Evolutionary conservation across 1,284 basidiomycete genomes (phyloP).

Genomic region (Ustilago xerochloae): DNA sequence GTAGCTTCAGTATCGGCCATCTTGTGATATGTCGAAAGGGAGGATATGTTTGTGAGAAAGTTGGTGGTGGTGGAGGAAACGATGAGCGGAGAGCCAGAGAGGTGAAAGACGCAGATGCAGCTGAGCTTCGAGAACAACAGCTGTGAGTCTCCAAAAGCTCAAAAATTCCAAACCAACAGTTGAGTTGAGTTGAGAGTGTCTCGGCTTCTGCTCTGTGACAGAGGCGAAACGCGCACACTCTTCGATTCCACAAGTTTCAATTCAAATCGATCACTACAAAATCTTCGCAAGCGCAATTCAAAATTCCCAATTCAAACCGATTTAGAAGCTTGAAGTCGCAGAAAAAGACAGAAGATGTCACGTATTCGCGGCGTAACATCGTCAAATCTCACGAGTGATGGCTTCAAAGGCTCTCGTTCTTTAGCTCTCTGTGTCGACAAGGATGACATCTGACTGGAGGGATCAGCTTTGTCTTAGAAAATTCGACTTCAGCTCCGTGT

Average conservation of each 20-base stretch:
- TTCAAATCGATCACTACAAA: slow-evolving; percentile 3
- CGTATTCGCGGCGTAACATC: background rate
- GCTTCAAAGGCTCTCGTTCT: too few species aligned
- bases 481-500: too few species aligned
- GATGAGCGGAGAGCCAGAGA: background rate
- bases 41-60: background rate
- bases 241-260: background rate
- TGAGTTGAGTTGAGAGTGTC: too few species aligned
- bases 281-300: background rate
- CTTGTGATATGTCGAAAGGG: slow-evolving; percentile 1
- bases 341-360: background rate
- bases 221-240: background rate
- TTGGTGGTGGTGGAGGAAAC: slow-evolving; percentile 16
- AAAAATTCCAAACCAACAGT: slow-evolving; percentile 22
- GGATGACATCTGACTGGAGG: too few species aligned
- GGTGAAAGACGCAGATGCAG: background rate
- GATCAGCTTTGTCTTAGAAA: too few species aligned
- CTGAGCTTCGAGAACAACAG: slow-evolving; percentile 10
- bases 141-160: background rate
- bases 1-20: slow-evolving; percentile 54
- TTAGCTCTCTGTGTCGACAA: too few species aligned
- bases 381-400: background rate
- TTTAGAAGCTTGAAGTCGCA: too few species aligned
- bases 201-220: background rate
- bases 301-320: background rate